Conservation (phyloP, 768 basidiomycete genomes). For the Leccinum variicolor region DNA sequence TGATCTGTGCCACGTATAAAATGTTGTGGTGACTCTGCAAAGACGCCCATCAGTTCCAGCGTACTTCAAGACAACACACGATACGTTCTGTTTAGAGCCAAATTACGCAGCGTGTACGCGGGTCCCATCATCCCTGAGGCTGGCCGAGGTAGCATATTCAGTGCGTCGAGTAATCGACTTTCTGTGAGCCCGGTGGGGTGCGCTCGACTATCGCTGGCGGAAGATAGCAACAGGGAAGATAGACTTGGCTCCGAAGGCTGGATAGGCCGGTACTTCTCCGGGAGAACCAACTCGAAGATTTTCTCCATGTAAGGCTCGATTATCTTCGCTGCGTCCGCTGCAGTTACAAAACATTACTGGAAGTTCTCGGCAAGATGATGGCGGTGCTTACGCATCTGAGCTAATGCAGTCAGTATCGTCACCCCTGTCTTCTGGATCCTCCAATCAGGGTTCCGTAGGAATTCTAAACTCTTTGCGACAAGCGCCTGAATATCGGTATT, state of each 20-base stretch:
- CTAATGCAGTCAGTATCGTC: conserved; percentile 20
- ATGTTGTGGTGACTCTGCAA: neutral
- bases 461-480: conserved; percentile 8
- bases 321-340: neutral
- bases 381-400: conserved; percentile 13
- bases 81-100: neutral
- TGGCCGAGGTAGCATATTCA: neutral
- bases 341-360: neutral
- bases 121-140: conserved; percentile 19
- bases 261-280: neutral
- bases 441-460: conserved; percentile 7
- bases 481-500: conserved; percentile 1
- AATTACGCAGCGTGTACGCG: neutral
- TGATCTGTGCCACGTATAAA: neutral
- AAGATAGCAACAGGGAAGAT: neutral
- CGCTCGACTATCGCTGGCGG: neutral
- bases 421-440: conserved; percentile 22
- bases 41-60: neutral
- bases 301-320: neutral
- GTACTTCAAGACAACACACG: neutral
- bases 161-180: neutral
- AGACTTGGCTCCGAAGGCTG: neutral
- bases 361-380: neutral
- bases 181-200: neutral
- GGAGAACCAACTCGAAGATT: neutral